These are phyloP conservation scores for Lactarius pseudohatsudake DNA, from an alignment of 768 basidiomycete genomes.

Conservation along the genomic window DNA sequence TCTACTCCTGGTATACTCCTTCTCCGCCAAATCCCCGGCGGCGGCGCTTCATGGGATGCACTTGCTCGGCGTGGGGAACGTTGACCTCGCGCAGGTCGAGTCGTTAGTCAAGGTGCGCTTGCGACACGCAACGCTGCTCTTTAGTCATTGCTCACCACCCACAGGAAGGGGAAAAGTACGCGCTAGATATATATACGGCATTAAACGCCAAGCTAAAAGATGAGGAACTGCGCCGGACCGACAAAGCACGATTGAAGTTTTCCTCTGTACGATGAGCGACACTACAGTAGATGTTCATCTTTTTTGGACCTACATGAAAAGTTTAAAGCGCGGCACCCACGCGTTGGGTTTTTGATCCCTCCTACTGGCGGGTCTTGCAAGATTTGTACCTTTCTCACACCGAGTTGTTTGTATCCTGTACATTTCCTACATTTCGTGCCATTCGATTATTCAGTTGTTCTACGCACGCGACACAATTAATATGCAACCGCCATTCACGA, in stretches of 20 bases:
- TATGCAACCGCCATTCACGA: background rate
- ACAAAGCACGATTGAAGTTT: slow-evolving; percentile 60
- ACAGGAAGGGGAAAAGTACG: slow-evolving; percentile 71
- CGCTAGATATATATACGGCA: slow-evolving; percentile 52
- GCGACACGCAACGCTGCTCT: background rate
- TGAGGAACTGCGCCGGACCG: slow-evolving; percentile 57
- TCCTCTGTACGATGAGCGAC: slow-evolving; percentile 28
- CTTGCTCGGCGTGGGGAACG: slow-evolving; percentile 60
- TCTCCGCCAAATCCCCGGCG: slow-evolving; percentile 40
- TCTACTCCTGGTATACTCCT: slow-evolving; percentile 65
- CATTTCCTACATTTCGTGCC: background rate
- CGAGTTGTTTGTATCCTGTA: background rate
- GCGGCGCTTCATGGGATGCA: slow-evolving; percentile 61
- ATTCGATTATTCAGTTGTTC: background rate
- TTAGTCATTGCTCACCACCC: background rate
- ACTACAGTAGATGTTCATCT: background rate
- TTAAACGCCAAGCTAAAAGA: slow-evolving; percentile 65
- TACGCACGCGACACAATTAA: background rate
- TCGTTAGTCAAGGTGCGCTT: slow-evolving; percentile 54
- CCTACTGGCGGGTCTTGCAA: background rate
- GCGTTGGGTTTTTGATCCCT: background rate
- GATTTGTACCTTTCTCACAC: background rate
- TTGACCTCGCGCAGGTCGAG: slow-evolving; percentile 48
- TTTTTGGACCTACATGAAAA: background rate
- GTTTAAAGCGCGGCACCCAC: background rate